Conservation (phyloP, 2,329 filamentous ascomycete genomes). For the Nothophaeocryptopus gaeumannii region DNA sequence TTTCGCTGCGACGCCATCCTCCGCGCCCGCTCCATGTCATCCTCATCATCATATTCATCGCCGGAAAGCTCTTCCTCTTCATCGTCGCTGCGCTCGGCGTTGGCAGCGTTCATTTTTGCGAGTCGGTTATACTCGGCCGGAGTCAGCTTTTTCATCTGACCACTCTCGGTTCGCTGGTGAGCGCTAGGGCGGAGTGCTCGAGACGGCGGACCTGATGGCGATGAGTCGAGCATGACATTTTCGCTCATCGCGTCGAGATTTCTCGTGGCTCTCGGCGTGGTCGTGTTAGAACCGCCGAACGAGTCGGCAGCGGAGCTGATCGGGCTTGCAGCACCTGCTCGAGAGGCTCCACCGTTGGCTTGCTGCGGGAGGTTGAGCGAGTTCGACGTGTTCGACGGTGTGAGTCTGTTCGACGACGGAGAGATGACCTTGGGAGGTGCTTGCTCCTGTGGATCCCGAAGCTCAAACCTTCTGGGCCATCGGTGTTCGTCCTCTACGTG, state of each 20-base stretch:
- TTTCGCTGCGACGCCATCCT: conserved; percentile 72
- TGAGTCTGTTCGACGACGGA: conserved; percentile 11
- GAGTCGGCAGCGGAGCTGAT: conserved; percentile 25
- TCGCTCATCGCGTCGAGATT: conserved; percentile 12
- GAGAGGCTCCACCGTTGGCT: conserved; percentile 13
- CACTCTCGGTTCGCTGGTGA: conserved; percentile 25
- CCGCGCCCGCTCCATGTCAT: conserved; percentile 72
- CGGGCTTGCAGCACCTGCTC: conserved; percentile 23
- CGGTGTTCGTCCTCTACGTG: conserved; percentile 30
- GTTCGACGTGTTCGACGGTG: conserved; percentile 9
- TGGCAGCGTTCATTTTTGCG: conserved; percentile 60
- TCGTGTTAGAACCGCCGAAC: conserved; percentile 25
- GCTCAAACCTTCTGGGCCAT: conserved; percentile 25
- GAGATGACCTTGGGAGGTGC: conserved; percentile 3
- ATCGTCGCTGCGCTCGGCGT: conserved; percentile 32
- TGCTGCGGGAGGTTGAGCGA: conserved; percentile 1
- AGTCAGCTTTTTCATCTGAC: conserved; percentile 72
- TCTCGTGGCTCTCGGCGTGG: conserved; percentile 26
- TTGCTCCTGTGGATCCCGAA: conserved; percentile 22
- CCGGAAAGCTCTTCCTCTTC: conserved; percentile 52
- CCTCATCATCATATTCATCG: conserved; percentile 66
- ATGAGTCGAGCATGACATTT: conserved; percentile 31
- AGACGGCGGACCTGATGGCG: conserved; percentile 34
- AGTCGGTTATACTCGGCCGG: conserved; percentile 80
- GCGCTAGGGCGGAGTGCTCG: conserved; percentile 28